phyloP scores from a whole-genome alignment of 352 stramenopile species.

The Phytophthora ramorum region DNA sequence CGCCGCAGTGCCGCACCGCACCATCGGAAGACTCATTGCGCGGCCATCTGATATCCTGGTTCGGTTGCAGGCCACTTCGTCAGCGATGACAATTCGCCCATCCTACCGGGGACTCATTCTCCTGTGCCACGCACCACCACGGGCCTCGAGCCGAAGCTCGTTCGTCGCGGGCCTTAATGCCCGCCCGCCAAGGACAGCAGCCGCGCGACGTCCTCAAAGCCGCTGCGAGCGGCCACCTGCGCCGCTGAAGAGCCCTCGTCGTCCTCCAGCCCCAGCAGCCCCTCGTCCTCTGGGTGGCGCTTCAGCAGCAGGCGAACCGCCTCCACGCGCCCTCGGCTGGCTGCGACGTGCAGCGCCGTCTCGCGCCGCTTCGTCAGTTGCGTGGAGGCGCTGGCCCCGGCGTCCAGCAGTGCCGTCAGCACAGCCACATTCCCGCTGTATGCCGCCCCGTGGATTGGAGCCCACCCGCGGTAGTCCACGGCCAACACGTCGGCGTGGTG shows the following conservation, averaged over 20 bases:
- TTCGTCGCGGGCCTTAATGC: background rate
- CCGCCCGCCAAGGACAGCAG: conserved; percentile 12
- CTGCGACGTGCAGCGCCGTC: conserved; percentile 49
- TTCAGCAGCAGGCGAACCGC: conserved; percentile 32
- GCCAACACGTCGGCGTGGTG: conserved; percentile 48
- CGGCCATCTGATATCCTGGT: background rate
- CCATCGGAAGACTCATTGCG: background rate
- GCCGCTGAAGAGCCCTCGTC: conserved; percentile 31
- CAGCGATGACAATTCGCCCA: conserved; percentile 2
- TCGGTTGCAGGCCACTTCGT: background rate
- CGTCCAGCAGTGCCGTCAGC: conserved; percentile 33
- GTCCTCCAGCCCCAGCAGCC: conserved; percentile 25
- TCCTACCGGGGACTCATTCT: too few relatives aligned
- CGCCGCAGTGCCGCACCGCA: background rate
- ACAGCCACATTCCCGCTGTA: conserved; percentile 43
- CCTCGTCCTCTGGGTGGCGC: conserved; percentile 9
- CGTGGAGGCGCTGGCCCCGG: conserved; percentile 20
- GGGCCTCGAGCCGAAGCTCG: background rate
- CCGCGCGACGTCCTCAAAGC: conserved; percentile 35
- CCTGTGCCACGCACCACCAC: too few relatives aligned
- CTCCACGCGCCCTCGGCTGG: conserved; percentile 33
- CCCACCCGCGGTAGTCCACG: conserved; percentile 68
- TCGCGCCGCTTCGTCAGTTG: conserved; percentile 36
- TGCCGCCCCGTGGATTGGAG: conserved; percentile 58
- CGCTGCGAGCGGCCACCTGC: conserved; percentile 32